Base-by-base conservation (phyloP, 2,329 filamentous ascomycete genomes). In the Penicillium sp. region DNA sequence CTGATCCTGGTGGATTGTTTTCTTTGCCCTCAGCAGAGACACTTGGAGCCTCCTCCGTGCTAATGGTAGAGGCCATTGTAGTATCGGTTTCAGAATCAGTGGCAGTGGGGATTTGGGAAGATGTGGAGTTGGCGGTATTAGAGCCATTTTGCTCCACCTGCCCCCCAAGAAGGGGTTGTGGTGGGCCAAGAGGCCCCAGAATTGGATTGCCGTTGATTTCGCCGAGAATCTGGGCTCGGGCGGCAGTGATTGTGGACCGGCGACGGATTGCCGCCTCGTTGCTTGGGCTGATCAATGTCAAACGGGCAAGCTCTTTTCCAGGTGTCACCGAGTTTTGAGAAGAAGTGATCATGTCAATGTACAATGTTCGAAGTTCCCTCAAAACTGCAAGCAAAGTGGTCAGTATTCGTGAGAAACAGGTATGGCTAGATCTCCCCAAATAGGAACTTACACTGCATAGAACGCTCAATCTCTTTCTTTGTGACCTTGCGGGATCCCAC, bases 401-500 rank as follows among this genome's bases (percentile, higher is more conserved):
- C 24, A 72, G 60, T 45, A 38, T 55, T 14, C 18, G 13, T 34
- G 21, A 31, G 31, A 46, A 14, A 39, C 11, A 32, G 24, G 13
- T 14, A 39, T 53, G 6, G 11, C 38, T 2, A 8, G 24, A 22
- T n/a, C n/a, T 40, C 8, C 18, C 32, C 44, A 1, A 21, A 13
- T 21, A 8, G 47, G n/a, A 13, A 82, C 88, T 79, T 74, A 93
- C 90, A 95, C 69, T 87, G 85, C 62, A 90, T 87, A 9, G 89
- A 82, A 46, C 80, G 78, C 59, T 82, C 71, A 16, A 86, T 78
- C 64, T 84, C 83, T 41, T 79, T 76, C 39, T 81, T 71, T 68
- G 83, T 74, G 73, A 92, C 75, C 71, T 83, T 80, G 74, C 88
- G 75, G 32, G 89, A 88, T n/a, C 90, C 91, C 38, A 96, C 88